A percentile compares a stretch with the other conserved stretches of the same genome.
Conservation (phyloP, 2,329 filamentous ascomycete species). For the Fusarium sororula region DNA sequence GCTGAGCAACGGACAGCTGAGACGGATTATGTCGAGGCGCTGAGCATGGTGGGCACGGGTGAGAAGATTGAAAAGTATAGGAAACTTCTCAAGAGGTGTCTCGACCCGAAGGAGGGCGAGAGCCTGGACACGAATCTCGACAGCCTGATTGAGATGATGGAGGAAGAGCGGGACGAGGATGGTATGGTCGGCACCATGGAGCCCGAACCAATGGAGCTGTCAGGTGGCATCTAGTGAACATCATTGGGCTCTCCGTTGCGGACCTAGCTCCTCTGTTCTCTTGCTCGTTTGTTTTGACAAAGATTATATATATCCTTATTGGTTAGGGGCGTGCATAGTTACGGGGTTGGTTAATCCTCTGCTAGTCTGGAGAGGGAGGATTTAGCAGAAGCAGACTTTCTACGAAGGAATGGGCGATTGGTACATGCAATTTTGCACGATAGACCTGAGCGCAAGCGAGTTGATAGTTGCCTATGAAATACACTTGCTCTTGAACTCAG, state of each 20-base stretch:
- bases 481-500: constrained; percentile 7
- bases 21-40: constrained; percentile 72
- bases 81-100: constrained; percentile 72
- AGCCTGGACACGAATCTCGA: constrained; percentile 73
- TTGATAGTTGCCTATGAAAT: constrained; percentile 14
- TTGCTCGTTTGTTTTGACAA: constrained; percentile 13
- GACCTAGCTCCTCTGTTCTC: not conserved
- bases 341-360: constrained; percentile 6
- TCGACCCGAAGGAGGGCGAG: constrained; percentile 73
- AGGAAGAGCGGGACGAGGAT: constrained; percentile 65
- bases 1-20: constrained; percentile 70
- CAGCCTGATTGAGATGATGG: constrained; percentile 69
- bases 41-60: constrained; percentile 74
- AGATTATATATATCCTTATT: constrained; percentile 27
- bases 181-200: constrained; percentile 46
- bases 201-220: constrained; percentile 45
- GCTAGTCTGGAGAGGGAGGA: constrained; percentile 3
- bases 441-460: constrained; percentile 27
- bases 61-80: constrained; percentile 80
- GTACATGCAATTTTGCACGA: constrained; percentile 5
- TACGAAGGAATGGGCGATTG: constrained; percentile 11
- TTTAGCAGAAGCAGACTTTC: not conserved
- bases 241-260: constrained; percentile 13
- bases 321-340: constrained; percentile 14
- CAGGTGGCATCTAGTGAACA: constrained; percentile 35